A percentile compares a stretch with the other conserved stretches of the same genome.
Conservation (phyloP, 2,329 filamentous ascomycete species). For the Talaromyces sp. region DNA sequence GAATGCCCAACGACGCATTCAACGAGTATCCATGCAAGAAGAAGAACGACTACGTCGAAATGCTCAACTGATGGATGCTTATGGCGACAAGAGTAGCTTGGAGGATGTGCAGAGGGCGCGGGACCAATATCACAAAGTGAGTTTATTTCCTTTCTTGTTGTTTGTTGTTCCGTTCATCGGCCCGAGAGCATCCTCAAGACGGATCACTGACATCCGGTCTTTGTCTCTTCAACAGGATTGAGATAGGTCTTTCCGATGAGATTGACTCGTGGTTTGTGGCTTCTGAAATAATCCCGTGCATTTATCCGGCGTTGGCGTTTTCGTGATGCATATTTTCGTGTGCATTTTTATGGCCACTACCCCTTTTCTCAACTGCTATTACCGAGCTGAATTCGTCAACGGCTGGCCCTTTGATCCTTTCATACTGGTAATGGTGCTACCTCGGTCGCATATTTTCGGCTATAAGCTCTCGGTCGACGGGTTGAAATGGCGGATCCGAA, state of each 20-base stretch:
- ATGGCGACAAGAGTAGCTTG: conserved; percentile 41
- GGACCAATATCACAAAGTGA: conserved; percentile 38
- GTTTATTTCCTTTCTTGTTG: not conserved
- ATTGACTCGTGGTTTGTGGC: not conserved
- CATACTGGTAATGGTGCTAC: not conserved
- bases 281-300: not conserved
- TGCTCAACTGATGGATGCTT: conserved; percentile 42
- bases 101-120: conserved; percentile 43
- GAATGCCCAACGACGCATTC: conserved; percentile 11
- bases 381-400: not conserved
- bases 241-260: not conserved
- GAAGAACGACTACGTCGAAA: conserved; percentile 34
- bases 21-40: conserved; percentile 21
- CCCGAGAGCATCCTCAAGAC: not conserved
- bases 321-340: conserved; percentile 2
- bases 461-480: not conserved
- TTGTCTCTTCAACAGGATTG: conserved; percentile 4
- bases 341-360: not conserved
- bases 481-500: not conserved
- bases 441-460: not conserved
- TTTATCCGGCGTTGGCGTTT: conserved; percentile 7
- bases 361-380: not conserved
- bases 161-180: not conserved
- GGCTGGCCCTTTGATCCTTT: not conserved
- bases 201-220: not conserved